phyloP scores from a whole-genome alignment of 2,329 filamentous ascomycete species.

The Penicillium expansum region DNA sequence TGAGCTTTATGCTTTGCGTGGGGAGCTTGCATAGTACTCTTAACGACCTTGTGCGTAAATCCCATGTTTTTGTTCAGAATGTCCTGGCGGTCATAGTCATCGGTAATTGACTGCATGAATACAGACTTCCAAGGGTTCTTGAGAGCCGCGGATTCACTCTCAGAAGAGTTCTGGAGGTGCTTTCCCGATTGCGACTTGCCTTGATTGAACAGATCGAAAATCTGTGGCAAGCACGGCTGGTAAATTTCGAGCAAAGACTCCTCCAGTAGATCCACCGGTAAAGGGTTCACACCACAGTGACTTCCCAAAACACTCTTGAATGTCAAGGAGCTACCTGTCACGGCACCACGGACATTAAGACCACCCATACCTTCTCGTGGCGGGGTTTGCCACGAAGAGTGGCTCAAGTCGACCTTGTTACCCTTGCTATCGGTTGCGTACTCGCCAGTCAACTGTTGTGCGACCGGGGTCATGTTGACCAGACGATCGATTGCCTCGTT shows the following conservation, averaged over 20 bases:
- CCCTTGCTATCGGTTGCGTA: constrained; percentile 32
- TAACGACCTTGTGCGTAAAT: constrained; percentile 31
- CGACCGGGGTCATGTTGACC: constrained; percentile 29
- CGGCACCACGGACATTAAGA: constrained; percentile 38
- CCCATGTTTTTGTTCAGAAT: constrained; percentile 37
- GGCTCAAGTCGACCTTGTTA: constrained; percentile 19
- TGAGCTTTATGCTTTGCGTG: constrained; percentile 34
- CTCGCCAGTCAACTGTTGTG: constrained; percentile 39
- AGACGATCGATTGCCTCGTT: constrained; percentile 29
- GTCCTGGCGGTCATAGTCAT: constrained; percentile 40
- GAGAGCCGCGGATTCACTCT: constrained; percentile 10
- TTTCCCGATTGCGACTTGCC: constrained; percentile 18
- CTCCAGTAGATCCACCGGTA: constrained; percentile 42
- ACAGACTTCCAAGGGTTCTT: constrained; percentile 35
- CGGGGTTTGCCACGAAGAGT: constrained; percentile 22
- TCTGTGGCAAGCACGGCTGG: constrained; percentile 42
- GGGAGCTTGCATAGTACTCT: constrained; percentile 27
- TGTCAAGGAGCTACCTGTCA: constrained; percentile 41
- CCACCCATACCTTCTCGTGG: constrained; percentile 29
- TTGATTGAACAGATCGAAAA: constrained; percentile 39
- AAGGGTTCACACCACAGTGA: constrained; percentile 41
- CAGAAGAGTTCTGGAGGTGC: not conserved
- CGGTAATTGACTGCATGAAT: constrained; percentile 42
- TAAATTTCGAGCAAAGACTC: constrained; percentile 38
- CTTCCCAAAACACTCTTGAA: constrained; percentile 41